Evolutionary conservation across 441 rosid species (phyloP), one percentile per base, ranked within the genome.

Genomic region (Syzygium syzygioides): DNA sequence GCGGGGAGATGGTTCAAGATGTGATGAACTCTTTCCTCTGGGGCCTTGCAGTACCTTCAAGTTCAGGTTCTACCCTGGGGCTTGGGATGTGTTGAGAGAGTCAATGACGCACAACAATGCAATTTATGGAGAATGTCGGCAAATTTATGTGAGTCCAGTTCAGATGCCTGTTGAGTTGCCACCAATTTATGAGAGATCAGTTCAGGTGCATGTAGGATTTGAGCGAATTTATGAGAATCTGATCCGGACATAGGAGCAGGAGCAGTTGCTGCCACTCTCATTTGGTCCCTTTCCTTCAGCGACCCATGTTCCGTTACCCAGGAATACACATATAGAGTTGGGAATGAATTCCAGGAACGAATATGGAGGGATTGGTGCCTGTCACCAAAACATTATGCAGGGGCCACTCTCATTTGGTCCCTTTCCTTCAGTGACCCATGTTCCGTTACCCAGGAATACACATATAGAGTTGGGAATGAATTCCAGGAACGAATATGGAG

Each of bases 41-140:
- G 95, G 94, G 76, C 71, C 87, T 18, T 93, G 95, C 86, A 88
- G 91, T 86, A 94, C 94, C 90, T 94, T 93, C 93, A 94, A 91
- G 87, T 95, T 94, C 86, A 62, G 64, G 64, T 87, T 93, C 54
- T 88, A 20, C 52, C 66, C 52, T 30, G 53, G 88, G 5, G 87
- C 86, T 85, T 92, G n/a, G 90, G 87, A 91, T 15, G 41, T 84
- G 48, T 53, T 25, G 25, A 55, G 86, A 76, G 52, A 37, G 80
- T 71, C 26, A 57, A 32, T 11, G 57, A 28, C 14, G 52, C 41
- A 50, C 7, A 18, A 17, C 15, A 52, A 54, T 59, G 56, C 79
- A 26, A 1, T 76, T 26, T 8, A 3, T 54, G 20, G 18, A 79
- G 79, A n/a, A 34, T 62, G 23, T 64, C 41, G 17, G 86, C 85